Base-by-base conservation (phyloP, 192 early-diverging fungal genomes). In the Podila horticola region DNA sequence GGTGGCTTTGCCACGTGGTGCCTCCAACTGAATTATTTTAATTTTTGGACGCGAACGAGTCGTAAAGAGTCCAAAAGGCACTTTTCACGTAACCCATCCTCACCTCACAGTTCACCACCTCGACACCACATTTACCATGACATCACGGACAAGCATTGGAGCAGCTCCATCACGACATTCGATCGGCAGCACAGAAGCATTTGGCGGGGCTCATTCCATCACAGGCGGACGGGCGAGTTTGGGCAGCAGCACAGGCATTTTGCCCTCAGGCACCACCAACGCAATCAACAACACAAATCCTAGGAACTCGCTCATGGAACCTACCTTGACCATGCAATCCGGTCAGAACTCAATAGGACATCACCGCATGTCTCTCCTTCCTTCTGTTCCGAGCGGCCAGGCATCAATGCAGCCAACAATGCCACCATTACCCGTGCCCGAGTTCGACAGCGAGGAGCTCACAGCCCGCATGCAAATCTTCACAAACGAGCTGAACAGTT, bases 361-460 rank as follows among this genome's bases (percentile, higher is more conserved):
- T 24, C 52, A 61, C 26, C 59, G 59, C 26, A 31, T 30, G 29
- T 61, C 59, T 30, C 29, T 61, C 0, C 17, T 61, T 19, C 29
- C 59, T 5, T 61, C 59, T 19, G 17, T 12, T 0, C 9, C 9
- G 15, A 15, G 26, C 28, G 6, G 26, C 4, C 59, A 61, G 59
- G 29, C 6, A 30, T 33, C 30, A 30, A 61, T 26, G 17, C 22
- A 20, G 24, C 28, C 59, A 30, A 9, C 70, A n/a, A 28, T 34
- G 11, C 61, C 66, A 0, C 11, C 38, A 17, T 58, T 79, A 12
- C 65, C 70, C 0, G 58, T 57, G 19, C 77, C 77, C 4, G 66
- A 73, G 29, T 45, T 81, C 22, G 77, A 81, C 48, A 69, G 58
- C 19, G 77, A 81, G 22, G 77, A 81, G 28, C 52, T 81, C 45